A percentile compares a stretch with the other conserved stretches of the same genome.
Conservation (phyloP, 73 alveolate genomes). For the Symbiodinium pilosum region DNA sequence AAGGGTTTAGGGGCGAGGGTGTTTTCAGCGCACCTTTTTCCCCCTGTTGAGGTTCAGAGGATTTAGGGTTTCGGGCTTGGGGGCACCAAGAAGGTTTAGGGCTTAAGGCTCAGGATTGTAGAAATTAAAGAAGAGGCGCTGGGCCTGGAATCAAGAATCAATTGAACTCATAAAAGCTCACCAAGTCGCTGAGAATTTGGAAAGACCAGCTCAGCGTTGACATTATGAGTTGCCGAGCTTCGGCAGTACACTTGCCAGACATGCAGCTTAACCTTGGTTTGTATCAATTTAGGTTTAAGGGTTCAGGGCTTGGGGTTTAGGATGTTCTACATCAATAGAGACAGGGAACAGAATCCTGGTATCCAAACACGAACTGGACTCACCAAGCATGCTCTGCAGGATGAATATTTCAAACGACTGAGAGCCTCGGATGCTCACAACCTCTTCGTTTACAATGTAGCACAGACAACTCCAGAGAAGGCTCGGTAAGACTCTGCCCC, state of each 20-base stretch:
- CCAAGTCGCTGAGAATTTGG: background rate
- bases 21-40: no score
- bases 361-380: background rate
- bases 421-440: background rate
- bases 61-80: background rate
- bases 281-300: no score
- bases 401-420: background rate
- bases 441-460: no score
- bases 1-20: no score
- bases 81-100: background rate
- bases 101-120: background rate
- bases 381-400: background rate
- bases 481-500: background rate
- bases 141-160: background rate
- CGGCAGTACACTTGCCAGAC: background rate
- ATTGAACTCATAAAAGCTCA: background rate
- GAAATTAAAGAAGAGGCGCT: background rate
- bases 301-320: no score
- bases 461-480: background rate
- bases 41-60: background rate
- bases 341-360: background rate
- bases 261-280: background rate
- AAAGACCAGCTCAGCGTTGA: background rate
- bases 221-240: background rate
- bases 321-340: no score